phyloP scores from a whole-genome alignment of 2,329 filamentous ascomycete genomes.

The Drechslerella coelobrocha region DNA sequence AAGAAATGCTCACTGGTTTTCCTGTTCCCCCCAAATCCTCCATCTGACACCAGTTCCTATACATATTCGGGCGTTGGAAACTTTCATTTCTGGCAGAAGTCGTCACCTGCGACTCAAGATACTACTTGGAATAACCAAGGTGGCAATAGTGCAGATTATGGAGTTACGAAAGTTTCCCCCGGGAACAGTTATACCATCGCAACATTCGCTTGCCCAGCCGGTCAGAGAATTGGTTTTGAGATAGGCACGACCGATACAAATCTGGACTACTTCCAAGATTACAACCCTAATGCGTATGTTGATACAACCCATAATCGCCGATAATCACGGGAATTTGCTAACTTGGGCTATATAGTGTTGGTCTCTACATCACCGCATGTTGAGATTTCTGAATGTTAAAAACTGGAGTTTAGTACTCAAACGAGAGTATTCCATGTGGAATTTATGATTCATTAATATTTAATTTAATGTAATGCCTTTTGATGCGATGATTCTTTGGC shows the following conservation, averaged over 20 bases:
- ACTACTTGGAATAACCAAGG: conserved; percentile 67
- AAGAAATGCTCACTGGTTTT: conserved; percentile 71
- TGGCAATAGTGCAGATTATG: conserved; percentile 60
- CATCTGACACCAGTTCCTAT: conserved; percentile 69
- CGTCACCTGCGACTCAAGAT: conserved; percentile 59
- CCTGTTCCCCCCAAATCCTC: conserved; percentile 66
- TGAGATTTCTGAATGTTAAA: background rate
- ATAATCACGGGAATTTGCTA: no score
- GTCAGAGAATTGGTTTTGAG: conserved; percentile 63
- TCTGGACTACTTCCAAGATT: conserved; percentile 71
- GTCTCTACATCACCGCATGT: conserved; percentile 42
- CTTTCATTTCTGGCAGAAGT: conserved; percentile 65
- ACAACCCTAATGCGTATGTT: conserved; percentile 59
- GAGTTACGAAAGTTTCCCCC: conserved; percentile 61
- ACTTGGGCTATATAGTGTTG: conserved; percentile 15
- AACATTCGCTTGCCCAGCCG: conserved; percentile 65
- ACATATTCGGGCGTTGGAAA: conserved; percentile 65
- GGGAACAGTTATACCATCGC: conserved; percentile 66
- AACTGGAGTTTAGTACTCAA: background rate
- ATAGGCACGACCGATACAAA: conserved; percentile 64
- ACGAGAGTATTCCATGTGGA: background rate
- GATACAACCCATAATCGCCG: no score
- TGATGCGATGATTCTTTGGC: background rate
- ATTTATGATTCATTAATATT: background rate
- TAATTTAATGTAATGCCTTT: background rate